These are phyloP conservation scores for Lachnum nothofagi DNA, from an alignment of 2,329 filamentous ascomycete genomes.

Conservation along the genomic window DNA sequence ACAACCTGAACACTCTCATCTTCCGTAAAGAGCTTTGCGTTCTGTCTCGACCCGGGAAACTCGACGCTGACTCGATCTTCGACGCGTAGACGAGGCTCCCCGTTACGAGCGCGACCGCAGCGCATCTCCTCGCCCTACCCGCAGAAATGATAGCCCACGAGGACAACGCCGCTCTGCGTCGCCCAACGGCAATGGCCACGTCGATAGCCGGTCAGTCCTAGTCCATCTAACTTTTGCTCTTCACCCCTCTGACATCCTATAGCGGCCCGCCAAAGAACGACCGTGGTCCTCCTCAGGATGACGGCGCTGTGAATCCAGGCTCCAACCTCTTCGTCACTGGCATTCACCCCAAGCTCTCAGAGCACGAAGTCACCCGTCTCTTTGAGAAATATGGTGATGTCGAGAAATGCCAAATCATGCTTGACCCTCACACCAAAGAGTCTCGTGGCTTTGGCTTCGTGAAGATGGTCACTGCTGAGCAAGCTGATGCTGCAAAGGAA, in stretches of 20 bases:
- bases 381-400: conserved; percentile 99
- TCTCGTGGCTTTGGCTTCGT: conserved; percentile 98
- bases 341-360: conserved; percentile 86
- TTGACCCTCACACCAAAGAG: conserved; percentile 96
- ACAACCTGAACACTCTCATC: background rate
- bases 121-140: conserved; percentile 55
- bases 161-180: conserved; percentile 61
- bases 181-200: conserved; percentile 48
- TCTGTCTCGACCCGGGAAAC: background rate
- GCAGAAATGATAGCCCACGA: conserved; percentile 51
- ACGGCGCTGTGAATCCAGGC: conserved; percentile 81
- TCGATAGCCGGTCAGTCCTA: conserved; percentile 40
- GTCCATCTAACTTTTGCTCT: background rate
- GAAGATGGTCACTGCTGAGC: conserved; percentile 93
- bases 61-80: conserved; percentile 19
- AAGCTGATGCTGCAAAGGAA: conserved; percentile 95
- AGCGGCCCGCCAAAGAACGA: conserved; percentile 50
- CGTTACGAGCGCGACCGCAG: conserved; percentile 65
- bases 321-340: conserved; percentile 99
- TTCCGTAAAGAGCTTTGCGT: background rate
- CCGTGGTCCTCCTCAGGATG: conserved; percentile 53
- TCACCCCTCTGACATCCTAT: conserved; percentile 7
- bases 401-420: conserved; percentile 99
- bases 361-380: conserved; percentile 85
- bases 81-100: conserved; percentile 52